phyloP scores from a whole-genome alignment of 1,284 basidiomycete genomes.

The Apiotrichum montevideense region DNA sequence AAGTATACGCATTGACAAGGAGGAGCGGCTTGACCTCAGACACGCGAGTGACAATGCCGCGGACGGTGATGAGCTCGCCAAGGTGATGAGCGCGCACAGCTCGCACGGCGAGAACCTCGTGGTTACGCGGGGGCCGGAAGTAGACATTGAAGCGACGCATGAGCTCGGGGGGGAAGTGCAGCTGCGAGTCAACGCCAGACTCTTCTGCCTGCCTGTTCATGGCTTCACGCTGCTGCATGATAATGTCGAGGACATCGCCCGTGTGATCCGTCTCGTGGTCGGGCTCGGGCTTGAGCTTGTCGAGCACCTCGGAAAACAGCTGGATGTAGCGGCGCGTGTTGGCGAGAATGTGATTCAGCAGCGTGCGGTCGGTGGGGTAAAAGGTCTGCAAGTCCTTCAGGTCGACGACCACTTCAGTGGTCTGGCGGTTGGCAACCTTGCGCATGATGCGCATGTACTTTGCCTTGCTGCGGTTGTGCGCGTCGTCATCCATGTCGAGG shows the following conservation, averaged over 20 bases:
- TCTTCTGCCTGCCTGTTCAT: constrained; percentile 58
- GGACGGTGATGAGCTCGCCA: constrained; percentile 88
- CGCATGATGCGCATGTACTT: constrained; percentile 92
- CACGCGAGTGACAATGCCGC: constrained; percentile 97
- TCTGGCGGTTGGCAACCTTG: constrained; percentile 75
- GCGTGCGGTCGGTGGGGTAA: constrained; percentile 55
- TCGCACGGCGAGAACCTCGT: constrained; percentile 74
- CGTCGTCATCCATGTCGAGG: constrained; percentile 48
- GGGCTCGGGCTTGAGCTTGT: constrained; percentile 76
- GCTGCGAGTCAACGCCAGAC: constrained; percentile 41
- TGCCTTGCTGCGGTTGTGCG: constrained; percentile 42
- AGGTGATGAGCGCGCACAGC: constrained; percentile 79
- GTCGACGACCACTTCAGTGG: constrained; percentile 44
- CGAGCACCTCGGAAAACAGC: constrained; percentile 85
- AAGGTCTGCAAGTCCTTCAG: constrained; percentile 44
- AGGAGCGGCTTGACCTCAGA: constrained; percentile 98
- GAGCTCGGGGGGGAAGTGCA: constrained; percentile 74
- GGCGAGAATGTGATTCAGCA: constrained; percentile 67
- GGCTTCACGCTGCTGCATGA: constrained; percentile 84
- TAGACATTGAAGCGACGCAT: constrained; percentile 93
- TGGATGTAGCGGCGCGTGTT: constrained; percentile 88
- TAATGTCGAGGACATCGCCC: constrained; percentile 88
- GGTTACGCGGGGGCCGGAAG: constrained; percentile 71
- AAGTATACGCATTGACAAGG: constrained; percentile 96
- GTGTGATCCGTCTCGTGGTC: constrained; percentile 75